These are phyloP conservation scores for Bjerkandera adusta DNA, from an alignment of 1,284 basidiomycete genomes.

Conservation along the genomic window DNA sequence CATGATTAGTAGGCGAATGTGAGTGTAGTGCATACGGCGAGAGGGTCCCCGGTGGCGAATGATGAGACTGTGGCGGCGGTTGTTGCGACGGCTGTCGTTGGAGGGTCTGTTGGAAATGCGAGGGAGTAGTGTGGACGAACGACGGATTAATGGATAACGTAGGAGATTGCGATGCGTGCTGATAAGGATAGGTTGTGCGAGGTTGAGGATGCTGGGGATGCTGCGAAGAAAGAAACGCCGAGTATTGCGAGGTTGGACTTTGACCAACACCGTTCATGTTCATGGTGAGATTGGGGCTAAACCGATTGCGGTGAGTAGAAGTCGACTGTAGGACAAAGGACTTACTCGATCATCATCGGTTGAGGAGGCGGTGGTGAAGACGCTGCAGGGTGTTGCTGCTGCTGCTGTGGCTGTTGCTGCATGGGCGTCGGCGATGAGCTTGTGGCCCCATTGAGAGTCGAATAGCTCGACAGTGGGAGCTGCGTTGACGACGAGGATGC, in stretches of 20 bases:
- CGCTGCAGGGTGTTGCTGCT: slow-evolving; percentile 29
- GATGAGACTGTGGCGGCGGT: slow-evolving; percentile 31
- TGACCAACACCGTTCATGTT: slow-evolving; percentile 36
- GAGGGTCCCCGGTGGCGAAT: slow-evolving; percentile 49
- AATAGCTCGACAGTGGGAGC: slow-evolving; percentile 70
- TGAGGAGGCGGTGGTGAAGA: slow-evolving; percentile 20
- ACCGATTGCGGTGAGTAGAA: background rate
- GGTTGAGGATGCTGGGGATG: slow-evolving; percentile 32
- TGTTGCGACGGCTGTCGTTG: slow-evolving; percentile 25
- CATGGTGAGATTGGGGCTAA: slow-evolving; percentile 49
- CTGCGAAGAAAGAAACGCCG: slow-evolving; percentile 23
- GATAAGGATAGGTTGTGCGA: slow-evolving; percentile 37
- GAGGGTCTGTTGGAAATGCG: slow-evolving; percentile 36
- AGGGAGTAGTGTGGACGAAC: slow-evolving; percentile 29
- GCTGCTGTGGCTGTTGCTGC: slow-evolving; percentile 21
- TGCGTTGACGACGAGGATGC: slow-evolving; percentile 32
- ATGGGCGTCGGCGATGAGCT: slow-evolving; percentile 31
- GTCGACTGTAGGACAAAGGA: slow-evolving; percentile 15
- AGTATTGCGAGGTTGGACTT: slow-evolving; percentile 33
- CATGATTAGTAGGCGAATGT: slow-evolving; percentile 16
- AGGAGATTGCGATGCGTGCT: slow-evolving; percentile 35
- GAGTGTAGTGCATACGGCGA: slow-evolving; percentile 67
- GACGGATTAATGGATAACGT: slow-evolving; percentile 34
- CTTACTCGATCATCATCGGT: slow-evolving; percentile 55
- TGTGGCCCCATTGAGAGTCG: slow-evolving; percentile 71